These are phyloP conservation scores for Sporothrix sp. DNA, from an alignment of 2,329 filamentous ascomycete species.

Conservation along the genomic window DNA sequence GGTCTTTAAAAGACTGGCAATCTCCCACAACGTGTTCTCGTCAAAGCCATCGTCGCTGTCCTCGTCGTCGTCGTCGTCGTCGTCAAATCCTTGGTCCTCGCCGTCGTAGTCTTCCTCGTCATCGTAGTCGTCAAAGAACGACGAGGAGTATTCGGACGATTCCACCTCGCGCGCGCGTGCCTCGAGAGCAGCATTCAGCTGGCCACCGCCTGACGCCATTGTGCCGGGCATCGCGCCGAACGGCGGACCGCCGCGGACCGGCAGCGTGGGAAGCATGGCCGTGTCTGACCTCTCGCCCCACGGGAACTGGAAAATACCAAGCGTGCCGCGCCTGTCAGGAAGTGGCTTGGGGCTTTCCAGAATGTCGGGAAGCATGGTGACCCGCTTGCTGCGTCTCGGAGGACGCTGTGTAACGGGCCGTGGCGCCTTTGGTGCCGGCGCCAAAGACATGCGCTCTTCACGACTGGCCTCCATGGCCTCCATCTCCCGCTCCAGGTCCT, in stretches of 20 bases:
- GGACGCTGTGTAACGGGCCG: conserved; percentile 44
- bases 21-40: conserved; percentile 54
- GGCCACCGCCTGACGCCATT: conserved; percentile 36
- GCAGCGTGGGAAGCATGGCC: conserved; percentile 28
- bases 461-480: conserved; percentile 3
- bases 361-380: conserved; percentile 54
- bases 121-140: conserved; percentile 53
- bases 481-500: conserved; percentile 9
- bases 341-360: conserved; percentile 52
- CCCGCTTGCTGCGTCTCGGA: conserved; percentile 43
- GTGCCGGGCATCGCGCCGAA: conserved; percentile 43
- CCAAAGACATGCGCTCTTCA: conserved; percentile 1
- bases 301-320: conserved; percentile 57
- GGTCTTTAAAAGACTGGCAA: conserved; percentile 48
- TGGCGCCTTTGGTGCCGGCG: conserved; percentile 19
- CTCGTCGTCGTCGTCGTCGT: conserved; percentile 26
- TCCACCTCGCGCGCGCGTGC: conserved; percentile 29
- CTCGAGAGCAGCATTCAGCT: conserved; percentile 24
- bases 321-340: conserved; percentile 46
- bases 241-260: conserved; percentile 10
- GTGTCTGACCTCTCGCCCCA: conserved; percentile 55
- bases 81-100: conserved; percentile 24
- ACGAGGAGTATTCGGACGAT: conserved; percentile 35
- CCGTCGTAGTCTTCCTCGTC: conserved; percentile 37
- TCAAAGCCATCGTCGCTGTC: conserved; percentile 46